Percentiles rank a stretch among this genome's conserved stretches.
These are phyloP conservation scores for Flaveria trinervia DNA, from an alignment of 129 eudicot species.

Conservation along the genomic window DNA sequence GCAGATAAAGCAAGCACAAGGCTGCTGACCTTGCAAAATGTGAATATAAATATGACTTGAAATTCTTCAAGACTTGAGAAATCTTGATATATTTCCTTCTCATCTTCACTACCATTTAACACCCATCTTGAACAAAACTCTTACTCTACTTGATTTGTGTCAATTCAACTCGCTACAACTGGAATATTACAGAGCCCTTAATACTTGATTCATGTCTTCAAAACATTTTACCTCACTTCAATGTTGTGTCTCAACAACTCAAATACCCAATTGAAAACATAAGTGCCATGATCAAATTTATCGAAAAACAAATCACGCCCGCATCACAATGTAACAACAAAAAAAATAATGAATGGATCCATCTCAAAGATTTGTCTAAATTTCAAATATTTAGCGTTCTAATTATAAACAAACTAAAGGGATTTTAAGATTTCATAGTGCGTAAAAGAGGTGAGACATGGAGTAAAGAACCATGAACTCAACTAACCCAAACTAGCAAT, in stretches of 20 bases:
- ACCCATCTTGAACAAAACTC: slow-evolving; percentile 88
- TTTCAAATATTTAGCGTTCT: background rate
- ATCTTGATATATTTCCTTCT: slow-evolving; percentile 78
- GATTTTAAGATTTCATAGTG: background rate
- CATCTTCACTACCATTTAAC: slow-evolving; percentile 79
- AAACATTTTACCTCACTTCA: slow-evolving; percentile 65
- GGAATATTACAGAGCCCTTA: slow-evolving; percentile 60
- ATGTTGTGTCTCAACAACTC: slow-evolving; percentile 70
- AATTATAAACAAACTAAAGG: background rate
- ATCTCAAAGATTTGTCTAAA: background rate
- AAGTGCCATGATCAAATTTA: slow-evolving; percentile 18
- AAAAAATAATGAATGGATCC: background rate
- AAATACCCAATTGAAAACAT: slow-evolving; percentile 41
- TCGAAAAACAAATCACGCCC: background rate
- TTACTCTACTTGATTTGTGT: slow-evolving; percentile 69
- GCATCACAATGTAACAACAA: background rate
- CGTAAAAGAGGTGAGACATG: background rate
- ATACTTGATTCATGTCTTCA: slow-evolving; percentile 66
- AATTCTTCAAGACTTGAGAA: slow-evolving; percentile 92
- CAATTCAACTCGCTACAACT: slow-evolving; percentile 60
- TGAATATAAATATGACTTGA: slow-evolving; percentile 76
- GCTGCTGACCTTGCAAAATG: slow-evolving; percentile 73
- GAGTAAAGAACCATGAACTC: background rate
- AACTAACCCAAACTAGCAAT: background rate
- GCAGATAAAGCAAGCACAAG: slow-evolving; percentile 74